phyloP scores from a whole-genome alignment of 768 basidiomycete genomes.

The Chlorophyllum brunneum region DNA sequence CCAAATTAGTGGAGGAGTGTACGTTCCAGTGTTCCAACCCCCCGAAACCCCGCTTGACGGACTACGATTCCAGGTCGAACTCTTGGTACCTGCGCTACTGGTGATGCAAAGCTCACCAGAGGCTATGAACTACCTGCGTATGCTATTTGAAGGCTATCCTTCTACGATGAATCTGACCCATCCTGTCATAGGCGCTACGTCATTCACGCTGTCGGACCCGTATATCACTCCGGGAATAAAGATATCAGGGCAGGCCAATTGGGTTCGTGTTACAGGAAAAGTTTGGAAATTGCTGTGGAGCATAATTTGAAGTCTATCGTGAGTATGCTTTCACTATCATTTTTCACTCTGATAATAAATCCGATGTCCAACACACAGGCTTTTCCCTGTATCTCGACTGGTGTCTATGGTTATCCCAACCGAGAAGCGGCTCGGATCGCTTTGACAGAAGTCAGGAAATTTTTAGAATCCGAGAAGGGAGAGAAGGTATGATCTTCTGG shows the following conservation, averaged over 20 bases:
- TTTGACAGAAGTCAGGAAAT: slow-evolving; percentile 50
- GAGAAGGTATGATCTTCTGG: slow-evolving; percentile 34
- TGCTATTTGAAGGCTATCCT: no score
- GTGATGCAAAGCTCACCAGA: slow-evolving; percentile 74
- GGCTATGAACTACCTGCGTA: slow-evolving; percentile 78
- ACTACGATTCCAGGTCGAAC: slow-evolving; percentile 44
- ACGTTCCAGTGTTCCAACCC: slow-evolving; percentile 19
- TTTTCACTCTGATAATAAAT: neutral
- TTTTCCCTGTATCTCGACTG: slow-evolving; percentile 79
- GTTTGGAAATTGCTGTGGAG: slow-evolving; percentile 58
- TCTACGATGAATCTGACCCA: slow-evolving; percentile 5
- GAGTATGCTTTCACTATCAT: slow-evolving; percentile 19
- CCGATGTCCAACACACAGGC: slow-evolving; percentile 41
- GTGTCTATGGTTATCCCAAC: slow-evolving; percentile 76
- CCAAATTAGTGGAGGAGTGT: slow-evolving; percentile 67
- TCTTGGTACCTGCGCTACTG: slow-evolving; percentile 65
- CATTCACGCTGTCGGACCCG: slow-evolving; percentile 81
- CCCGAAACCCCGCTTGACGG: neutral
- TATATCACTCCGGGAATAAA: slow-evolving; percentile 43
- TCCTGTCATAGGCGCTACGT: slow-evolving; percentile 51
- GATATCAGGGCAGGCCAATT: slow-evolving; percentile 50
- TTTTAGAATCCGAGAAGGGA: slow-evolving; percentile 50
- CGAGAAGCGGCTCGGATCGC: slow-evolving; percentile 70
- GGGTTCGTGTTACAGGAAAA: slow-evolving; percentile 63
- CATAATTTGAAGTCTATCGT: slow-evolving; percentile 66